These are phyloP conservation scores for Lachnellula cervina DNA, from an alignment of 2,329 filamentous ascomycete species.

Conservation along the genomic window DNA sequence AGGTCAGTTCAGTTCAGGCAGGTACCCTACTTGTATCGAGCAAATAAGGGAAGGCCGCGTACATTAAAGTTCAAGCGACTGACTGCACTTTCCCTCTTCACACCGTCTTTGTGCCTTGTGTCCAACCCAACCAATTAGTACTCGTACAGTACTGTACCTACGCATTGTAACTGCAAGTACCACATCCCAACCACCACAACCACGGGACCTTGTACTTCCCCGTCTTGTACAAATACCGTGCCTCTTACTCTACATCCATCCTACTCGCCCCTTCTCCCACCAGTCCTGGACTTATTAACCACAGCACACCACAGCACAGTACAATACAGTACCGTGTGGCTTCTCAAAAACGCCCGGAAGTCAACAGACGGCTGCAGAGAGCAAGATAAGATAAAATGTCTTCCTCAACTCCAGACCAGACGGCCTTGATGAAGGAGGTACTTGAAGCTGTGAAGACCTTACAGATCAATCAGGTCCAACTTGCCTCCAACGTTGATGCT, in stretches of 20 bases:
- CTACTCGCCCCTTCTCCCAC: neutral
- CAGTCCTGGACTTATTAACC: neutral
- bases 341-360: neutral
- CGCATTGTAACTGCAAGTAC: too few relatives aligned
- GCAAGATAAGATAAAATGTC: slow-evolving; percentile 19
- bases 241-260: neutral
- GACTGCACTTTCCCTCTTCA: neutral
- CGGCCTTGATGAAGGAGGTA: slow-evolving; percentile 46
- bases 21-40: too few relatives aligned
- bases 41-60: too few relatives aligned
- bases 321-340: neutral
- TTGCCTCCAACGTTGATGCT: slow-evolving; percentile 52
- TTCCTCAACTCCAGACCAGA: slow-evolving; percentile 23
- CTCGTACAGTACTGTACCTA: too few relatives aligned
- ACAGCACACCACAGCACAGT: neutral
- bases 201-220: neutral
- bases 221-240: neutral
- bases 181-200: too few relatives aligned
- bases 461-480: slow-evolving; percentile 49
- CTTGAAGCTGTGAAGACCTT: slow-evolving; percentile 50
- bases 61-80: neutral
- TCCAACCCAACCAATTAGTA: too few relatives aligned
- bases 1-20: too few relatives aligned
- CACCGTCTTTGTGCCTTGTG: too few relatives aligned
- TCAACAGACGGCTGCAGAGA: slow-evolving; percentile 2